These are phyloP conservation scores for Saccharomycopsis lassenensis DNA, from an alignment of 805 yeast genomes.

Conservation along the genomic window DNA sequence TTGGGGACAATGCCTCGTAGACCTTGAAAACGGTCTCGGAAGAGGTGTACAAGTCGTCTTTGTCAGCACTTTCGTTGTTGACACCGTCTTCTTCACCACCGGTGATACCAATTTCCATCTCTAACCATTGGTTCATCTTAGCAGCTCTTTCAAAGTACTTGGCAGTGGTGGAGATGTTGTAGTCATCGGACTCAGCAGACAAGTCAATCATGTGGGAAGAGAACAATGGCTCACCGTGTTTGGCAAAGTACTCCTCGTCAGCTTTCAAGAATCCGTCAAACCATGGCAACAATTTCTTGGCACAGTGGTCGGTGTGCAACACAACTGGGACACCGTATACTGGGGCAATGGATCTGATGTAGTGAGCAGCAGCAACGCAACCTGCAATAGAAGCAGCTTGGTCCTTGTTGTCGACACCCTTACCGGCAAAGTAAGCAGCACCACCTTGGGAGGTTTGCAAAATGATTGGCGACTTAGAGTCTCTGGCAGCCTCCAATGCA, in stretches of 20 bases:
- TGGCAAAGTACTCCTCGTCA: conserved; percentile 83
- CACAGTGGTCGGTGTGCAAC: conserved; percentile 98
- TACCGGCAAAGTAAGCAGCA: conserved; percentile 99
- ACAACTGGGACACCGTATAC: conserved; percentile 93
- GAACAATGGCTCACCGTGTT: conserved; percentile 89
- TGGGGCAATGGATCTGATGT: conserved; percentile 94
- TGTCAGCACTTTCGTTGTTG: conserved; percentile 88
- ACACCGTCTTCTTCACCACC: conserved; percentile 99
- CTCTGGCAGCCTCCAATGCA: conserved; percentile 96
- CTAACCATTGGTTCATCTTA: conserved; percentile 94
- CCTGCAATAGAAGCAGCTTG: conserved; percentile 94
- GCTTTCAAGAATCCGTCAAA: conserved; percentile 96
- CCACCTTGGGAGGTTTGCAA: conserved; percentile 98
- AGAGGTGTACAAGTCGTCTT: conserved; percentile 82
- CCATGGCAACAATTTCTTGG: conserved; percentile 96
- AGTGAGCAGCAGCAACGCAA: conserved; percentile 95
- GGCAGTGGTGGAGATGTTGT: conserved; percentile 88
- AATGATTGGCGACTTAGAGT: conserved; percentile 87
- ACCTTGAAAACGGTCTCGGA: conserved; percentile 93
- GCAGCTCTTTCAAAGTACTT: conserved; percentile 91
- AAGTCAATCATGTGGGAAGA: conserved; percentile 98
- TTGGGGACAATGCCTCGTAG: conserved; percentile 78
- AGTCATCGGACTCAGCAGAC: conserved; percentile 93
- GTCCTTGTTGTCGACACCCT: conserved; percentile 90
- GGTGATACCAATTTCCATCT: conserved; percentile 99